Evolutionary conservation across 345 rosid species (phyloP).

Genomic region (Iberis pinnata): DNA sequence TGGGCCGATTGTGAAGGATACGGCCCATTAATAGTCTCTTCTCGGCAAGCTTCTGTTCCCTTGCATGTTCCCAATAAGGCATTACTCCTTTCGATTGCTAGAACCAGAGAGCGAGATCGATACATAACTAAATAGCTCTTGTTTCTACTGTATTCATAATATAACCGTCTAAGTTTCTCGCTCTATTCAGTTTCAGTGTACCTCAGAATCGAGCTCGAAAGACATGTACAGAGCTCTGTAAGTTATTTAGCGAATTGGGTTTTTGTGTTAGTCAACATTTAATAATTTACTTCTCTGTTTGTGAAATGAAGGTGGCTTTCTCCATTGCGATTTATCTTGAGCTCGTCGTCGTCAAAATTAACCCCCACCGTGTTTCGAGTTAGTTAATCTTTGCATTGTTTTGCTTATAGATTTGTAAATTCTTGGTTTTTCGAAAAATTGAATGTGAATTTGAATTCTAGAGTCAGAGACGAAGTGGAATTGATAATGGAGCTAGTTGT

Average conservation of each 20-base stretch:
- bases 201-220: neutral
- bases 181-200: neutral
- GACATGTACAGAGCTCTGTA: constrained; percentile 32
- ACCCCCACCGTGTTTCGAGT: constrained; percentile 9
- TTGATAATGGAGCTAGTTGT: constrained; percentile 19
- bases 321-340: constrained; percentile 4
- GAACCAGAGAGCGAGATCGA: constrained; percentile 13
- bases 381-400: neutral
- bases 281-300: constrained; percentile 10
- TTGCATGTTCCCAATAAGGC: too few relatives aligned
- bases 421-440: constrained; percentile 6
- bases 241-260: constrained; percentile 10
- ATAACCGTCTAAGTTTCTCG: too few relatives aligned
- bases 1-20: neutral
- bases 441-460: constrained; percentile 15
- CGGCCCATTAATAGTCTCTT: neutral
- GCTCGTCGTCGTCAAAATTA: constrained; percentile 20
- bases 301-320: constrained; percentile 17
- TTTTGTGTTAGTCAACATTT: neutral
- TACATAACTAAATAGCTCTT: neutral
- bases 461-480: constrained; percentile 32
- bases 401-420: neutral
- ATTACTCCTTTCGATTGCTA: too few relatives aligned
- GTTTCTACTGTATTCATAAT: too few relatives aligned
- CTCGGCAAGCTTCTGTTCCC: neutral